These are phyloP conservation scores for Pterula multifida DNA, from an alignment of 1,284 basidiomycete species.

Conservation along the genomic window DNA sequence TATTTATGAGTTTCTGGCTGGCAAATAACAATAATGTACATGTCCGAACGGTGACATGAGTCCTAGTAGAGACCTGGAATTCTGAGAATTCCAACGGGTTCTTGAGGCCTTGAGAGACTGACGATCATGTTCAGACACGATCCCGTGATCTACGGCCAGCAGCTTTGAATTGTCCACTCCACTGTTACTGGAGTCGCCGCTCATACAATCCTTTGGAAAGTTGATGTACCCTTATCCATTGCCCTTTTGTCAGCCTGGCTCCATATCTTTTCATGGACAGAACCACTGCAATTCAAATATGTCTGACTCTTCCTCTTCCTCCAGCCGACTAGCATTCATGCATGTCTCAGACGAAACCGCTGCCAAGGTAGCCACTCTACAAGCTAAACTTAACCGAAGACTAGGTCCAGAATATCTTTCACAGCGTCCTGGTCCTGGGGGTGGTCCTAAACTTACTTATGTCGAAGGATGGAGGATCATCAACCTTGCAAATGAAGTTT, in stretches of 20 bases:
- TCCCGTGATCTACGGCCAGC: neutral
- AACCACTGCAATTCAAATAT: neutral
- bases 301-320: neutral
- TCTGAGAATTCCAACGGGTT: too few relatives aligned
- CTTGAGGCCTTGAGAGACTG: too few relatives aligned
- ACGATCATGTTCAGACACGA: neutral
- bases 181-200: too few relatives aligned
- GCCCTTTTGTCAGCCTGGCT: neutral
- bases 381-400: conserved; percentile 76
- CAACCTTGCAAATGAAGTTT: conserved; percentile 94
- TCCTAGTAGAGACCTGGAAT: too few relatives aligned
- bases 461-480: conserved; percentile 97
- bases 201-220: neutral
- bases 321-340: conserved; percentile 17
- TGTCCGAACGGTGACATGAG: too few relatives aligned
- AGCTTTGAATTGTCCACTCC: too few relatives aligned
- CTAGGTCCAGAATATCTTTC: conserved; percentile 92
- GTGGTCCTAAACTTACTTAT: conserved; percentile 83
- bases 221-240: neutral
- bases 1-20: too few relatives aligned
- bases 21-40: too few relatives aligned
- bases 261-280: neutral
- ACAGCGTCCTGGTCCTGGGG: conserved; percentile 80
- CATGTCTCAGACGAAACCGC: conserved; percentile 45
- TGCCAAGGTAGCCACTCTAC: conserved; percentile 59